phyloP scores from a whole-genome alignment of 192 early-diverging fungal species.

The Coemansia interrupta region DNA sequence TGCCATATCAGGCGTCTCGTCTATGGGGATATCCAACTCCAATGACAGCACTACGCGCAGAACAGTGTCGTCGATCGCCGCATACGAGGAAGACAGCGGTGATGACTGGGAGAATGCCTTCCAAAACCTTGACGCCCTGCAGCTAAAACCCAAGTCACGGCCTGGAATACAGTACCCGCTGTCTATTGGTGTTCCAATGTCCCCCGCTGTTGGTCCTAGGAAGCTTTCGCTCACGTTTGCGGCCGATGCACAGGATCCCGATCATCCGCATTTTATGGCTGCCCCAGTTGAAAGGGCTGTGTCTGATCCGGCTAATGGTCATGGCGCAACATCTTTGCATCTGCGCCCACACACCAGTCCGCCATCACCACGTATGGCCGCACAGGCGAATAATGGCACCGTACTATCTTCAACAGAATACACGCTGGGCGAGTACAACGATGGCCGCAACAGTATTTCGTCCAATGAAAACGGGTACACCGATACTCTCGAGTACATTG shows the following conservation, averaged over 20 bases:
- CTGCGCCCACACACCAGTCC: conserved; percentile 41
- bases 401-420: conserved; percentile 8
- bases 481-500: conserved; percentile 23
- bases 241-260: conserved; percentile 21
- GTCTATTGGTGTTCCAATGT: conserved; percentile 35
- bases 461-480: conserved; percentile 21
- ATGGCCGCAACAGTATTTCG: conserved; percentile 18
- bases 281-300: conserved; percentile 29
- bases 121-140: conserved; percentile 48
- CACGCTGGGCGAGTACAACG: conserved; percentile 19
- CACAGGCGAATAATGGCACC: conserved; percentile 10
- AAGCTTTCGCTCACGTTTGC: conserved; percentile 40
- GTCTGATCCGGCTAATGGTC: conserved; percentile 28
- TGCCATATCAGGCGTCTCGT: conserved; percentile 45
- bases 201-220: conserved; percentile 27
- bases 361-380: conserved; percentile 35
- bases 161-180: conserved; percentile 36
- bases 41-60: conserved; percentile 43
- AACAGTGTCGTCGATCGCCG: conserved; percentile 50
- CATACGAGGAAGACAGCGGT: conserved; percentile 51
- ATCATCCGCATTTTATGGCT: conserved; percentile 10
- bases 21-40: conserved; percentile 48
- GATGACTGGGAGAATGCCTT: conserved; percentile 55
- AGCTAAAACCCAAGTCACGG: conserved; percentile 28
- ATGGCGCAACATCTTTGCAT: conserved; percentile 7